These are phyloP conservation scores for Ceratobasidium theobromae DNA, from an alignment of 1,284 basidiomycete species.

Conservation along the genomic window DNA sequence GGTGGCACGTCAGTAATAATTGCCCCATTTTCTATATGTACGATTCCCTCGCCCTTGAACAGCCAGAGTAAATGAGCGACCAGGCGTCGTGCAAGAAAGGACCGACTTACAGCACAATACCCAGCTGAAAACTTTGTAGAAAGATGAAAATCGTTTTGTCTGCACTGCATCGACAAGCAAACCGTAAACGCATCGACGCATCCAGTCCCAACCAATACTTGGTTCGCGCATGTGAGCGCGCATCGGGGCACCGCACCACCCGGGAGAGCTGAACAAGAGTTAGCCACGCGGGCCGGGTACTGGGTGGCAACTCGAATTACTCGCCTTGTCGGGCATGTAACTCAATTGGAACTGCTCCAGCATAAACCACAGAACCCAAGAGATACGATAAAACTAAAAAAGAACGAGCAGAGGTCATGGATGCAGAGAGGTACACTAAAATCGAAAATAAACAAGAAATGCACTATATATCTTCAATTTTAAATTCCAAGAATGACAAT, in stretches of 20 bases:
- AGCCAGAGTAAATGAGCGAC: neutral
- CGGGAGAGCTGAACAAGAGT: neutral
- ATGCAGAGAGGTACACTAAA: neutral
- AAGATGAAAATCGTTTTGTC: neutral
- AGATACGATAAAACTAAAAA: neutral
- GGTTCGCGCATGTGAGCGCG: neutral
- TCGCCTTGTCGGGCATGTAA: slow-evolving; percentile 2
- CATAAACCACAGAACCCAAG: too few relatives aligned
- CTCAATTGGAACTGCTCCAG: neutral
- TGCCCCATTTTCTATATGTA: neutral
- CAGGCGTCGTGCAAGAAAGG: neutral
- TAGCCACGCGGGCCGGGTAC: neutral
- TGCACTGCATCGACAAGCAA: neutral
- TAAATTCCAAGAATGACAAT: too few relatives aligned
- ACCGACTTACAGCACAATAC: slow-evolving; percentile 14
- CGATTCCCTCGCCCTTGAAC: slow-evolving; percentile 13
- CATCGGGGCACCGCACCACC: neutral
- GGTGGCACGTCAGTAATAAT: slow-evolving; percentile 9
- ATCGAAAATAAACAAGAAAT: neutral
- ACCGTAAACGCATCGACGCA: neutral
- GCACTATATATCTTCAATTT: neutral
- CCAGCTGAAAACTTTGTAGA: neutral
- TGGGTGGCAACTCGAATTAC: neutral
- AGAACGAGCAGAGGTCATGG: neutral
- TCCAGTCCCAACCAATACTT: neutral